Conservation (phyloP, 1,139 yeast genomes). For the Candida freyschussii region DNA sequence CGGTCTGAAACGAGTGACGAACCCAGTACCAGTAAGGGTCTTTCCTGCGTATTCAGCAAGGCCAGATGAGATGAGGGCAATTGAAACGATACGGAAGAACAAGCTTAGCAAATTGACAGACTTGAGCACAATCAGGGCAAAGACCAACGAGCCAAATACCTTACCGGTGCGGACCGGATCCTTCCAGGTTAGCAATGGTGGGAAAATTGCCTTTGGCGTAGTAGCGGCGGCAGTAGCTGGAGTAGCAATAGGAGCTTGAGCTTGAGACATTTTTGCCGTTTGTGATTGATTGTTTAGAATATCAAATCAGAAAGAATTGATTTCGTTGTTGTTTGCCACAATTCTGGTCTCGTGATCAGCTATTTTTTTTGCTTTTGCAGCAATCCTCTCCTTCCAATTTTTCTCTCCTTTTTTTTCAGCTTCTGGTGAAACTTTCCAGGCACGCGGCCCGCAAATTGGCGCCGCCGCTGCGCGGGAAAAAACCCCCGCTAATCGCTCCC, state of each 20-base stretch:
- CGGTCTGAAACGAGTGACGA: constrained; percentile 64
- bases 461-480: no score
- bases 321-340: no score
- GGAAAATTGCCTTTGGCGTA: constrained; percentile 28
- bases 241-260: constrained; percentile 5
- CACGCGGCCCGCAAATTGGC: no score
- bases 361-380: no score
- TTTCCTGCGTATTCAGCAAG: constrained; percentile 67
- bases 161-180: constrained; percentile 77
- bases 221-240: constrained; percentile 10
- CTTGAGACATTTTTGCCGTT: no score
- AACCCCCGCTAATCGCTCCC: no score
- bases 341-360: no score
- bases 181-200: constrained; percentile 67
- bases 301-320: no score
- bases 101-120: constrained; percentile 66
- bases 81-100: constrained; percentile 45
- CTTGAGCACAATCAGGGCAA: constrained; percentile 58
- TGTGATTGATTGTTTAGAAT: no score
- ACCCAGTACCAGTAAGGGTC: constrained; percentile 63
- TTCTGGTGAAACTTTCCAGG: no score
- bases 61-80: constrained; percentile 47
- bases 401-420: no score
- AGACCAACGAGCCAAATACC: constrained; percentile 62
- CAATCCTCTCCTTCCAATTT: no score